Evolutionary conservation across 306 rosid genomes (phyloP), one percentile per base, ranked within the genome.

Genomic region (Medicago lupulina): DNA sequence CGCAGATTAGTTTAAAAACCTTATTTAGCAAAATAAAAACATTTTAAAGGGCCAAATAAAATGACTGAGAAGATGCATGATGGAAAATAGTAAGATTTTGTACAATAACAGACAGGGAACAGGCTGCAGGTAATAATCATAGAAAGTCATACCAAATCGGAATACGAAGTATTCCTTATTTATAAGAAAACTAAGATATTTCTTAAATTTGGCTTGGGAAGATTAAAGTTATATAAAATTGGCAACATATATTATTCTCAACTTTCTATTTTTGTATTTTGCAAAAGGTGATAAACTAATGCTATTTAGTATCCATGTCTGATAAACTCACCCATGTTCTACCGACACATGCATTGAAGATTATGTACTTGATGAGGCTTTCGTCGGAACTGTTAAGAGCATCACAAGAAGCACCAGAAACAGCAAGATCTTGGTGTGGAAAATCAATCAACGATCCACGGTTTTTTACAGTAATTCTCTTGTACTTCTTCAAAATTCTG

Each of bases 321-420:
- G 75, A 15, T 40, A 80, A 80, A 85, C 98, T 84, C 78, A 92
- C 98, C 97, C 92, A 87, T 72, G 71, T 50, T 75, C 88, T 72
- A 58, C 92, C 86, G 14, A 75, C 57, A 77, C 96, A 90, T 60
- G 97, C 89, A 47, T 86, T 89, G 83, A 83, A 81, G 67, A 87
- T 72, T 36, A 90, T 81, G 66, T 53, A 76, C 83, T 86, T 92
- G 75, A 95, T 68, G 70, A 89, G 76, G 81, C 70, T 80, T 85
- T 92, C 96, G 43, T 95, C 93, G 3, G 86, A 86, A 74, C 69
- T 77, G 85, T 84, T 73, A 58, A 95, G 89, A 39, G 85, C 77
- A 11, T 80, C 59, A 41, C 85, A 89, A 4, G 87, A 64, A 85
- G 86, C 71, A 73, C 77, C 84, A 81, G 91, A 85, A 53, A 89